Evolutionary conservation across 2,329 filamentous ascomycete species (phyloP), one percentile per base, ranked within the genome.

Genomic region (Hymenoscyphus infarciens): DNA sequence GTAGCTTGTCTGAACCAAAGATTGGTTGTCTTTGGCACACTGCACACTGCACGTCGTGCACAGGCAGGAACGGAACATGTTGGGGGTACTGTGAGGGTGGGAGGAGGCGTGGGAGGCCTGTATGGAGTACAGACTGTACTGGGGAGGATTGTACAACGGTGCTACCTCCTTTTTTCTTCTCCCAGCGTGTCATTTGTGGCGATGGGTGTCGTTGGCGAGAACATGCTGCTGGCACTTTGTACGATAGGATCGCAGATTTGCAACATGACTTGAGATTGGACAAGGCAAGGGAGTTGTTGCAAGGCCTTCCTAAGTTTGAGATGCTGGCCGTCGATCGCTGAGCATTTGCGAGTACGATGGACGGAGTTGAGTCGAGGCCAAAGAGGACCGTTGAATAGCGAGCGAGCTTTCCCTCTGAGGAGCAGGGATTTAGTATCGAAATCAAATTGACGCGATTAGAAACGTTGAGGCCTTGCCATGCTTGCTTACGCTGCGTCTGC

Each of bases 161-260:
- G 19, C 19, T 13, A 52, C 45, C 19, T 52, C 45, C 11, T 52
- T 38, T 27, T 25, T 19, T 52, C 15, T 52, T 25, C 19, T 52
- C 15, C 25, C 45, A 15, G 45, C 45, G 19, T 52, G 45, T 25
- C 45, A 52, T 52, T 49, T 52, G 45, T 52, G 45, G 45, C 22
- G 19, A 19, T 22, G 19, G 45, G 19, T 22, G 7, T 52, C 13
- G 45, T 22, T 52, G 45, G 45, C 45, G 19, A 52, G 45, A 13
- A 52, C 45, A 52, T 52, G 45, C 19, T 52, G 45, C 45, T 52
- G 45, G 45, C 45, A 52, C 19, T 52, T 19, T 52, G 45, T 52
- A 52, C 45, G 45, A 52, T 52, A 22, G 45, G 45, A 52, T 52
- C 45, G 45, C 45, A 52, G 45, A 52, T 52, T 52, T 52, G 45